Percentiles rank a stretch among this genome's conserved stretches.
Evolutionary conservation across 129 eudicot species (phyloP).

Genomic region (Flaveria linearis): DNA sequence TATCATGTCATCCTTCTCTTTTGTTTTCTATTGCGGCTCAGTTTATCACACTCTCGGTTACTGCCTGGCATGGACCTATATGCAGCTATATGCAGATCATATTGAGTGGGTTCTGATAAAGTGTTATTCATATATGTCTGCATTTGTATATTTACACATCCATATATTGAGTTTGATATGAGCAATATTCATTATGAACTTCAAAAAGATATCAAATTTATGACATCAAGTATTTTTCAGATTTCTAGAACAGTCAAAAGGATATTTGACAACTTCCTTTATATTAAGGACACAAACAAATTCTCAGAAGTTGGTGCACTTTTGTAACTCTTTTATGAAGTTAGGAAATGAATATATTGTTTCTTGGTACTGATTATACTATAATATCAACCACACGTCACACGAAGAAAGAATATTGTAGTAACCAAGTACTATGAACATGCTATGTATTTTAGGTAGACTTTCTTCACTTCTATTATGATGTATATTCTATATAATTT

Average conservation of each 20-base stretch:
- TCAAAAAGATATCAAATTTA: not conserved
- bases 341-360: not conserved
- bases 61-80: not conserved
- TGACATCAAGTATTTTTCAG: not conserved
- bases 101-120: not conserved
- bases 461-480: not conserved
- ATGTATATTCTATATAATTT: not conserved
- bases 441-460: not conserved
- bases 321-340: not conserved
- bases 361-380: not conserved
- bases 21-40: not conserved
- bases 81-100: not conserved
- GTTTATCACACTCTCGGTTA: not conserved
- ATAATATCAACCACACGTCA: not conserved
- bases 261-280: too few relatives aligned
- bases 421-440: not conserved
- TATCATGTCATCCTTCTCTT: not conserved
- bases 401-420: not conserved
- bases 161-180: not conserved
- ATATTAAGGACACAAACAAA: not conserved
- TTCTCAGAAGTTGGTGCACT: not conserved
- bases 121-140: conserved; percentile 12
- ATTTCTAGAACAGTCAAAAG: conserved; percentile 6
- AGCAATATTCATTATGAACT: too few relatives aligned
- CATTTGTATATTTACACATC: not conserved